Conservation (phyloP, 1,284 basidiomycete genomes). For the Porphyrellus sp. region DNA sequence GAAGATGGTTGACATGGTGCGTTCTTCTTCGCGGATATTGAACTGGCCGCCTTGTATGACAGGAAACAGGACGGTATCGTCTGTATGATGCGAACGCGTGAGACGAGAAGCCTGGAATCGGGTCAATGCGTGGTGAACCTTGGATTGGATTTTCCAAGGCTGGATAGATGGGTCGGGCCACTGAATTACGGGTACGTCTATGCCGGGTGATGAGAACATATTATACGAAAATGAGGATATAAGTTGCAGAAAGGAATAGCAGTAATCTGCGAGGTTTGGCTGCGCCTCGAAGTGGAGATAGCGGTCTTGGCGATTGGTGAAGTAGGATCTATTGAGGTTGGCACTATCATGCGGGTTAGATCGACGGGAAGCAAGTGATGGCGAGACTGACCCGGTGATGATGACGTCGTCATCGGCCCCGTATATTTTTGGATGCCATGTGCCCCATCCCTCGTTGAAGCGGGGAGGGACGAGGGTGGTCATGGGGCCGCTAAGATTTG, state of each 20-base stretch:
- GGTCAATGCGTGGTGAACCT: conserved; percentile 46
- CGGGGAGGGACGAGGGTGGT: conserved; percentile 82
- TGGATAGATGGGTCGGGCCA: conserved; percentile 59
- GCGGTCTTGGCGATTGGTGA: conserved; percentile 92
- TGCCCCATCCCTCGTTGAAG: conserved; percentile 97
- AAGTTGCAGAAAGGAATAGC: conserved; percentile 72
- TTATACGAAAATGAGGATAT: conserved; percentile 76
- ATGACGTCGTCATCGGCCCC: conserved; percentile 90
- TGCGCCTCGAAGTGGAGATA: conserved; percentile 78
- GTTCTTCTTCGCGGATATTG: conserved; percentile 79
- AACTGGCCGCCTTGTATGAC: conserved; percentile 86
- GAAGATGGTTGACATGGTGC: conserved; percentile 58
- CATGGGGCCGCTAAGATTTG: conserved; percentile 74
- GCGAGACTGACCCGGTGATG: conserved; percentile 78
- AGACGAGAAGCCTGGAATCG: conserved; percentile 49
- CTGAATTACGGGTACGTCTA: conserved; percentile 43
- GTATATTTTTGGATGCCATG: conserved; percentile 98
- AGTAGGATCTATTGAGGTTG: conserved; percentile 94
- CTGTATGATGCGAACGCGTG: conserved; percentile 20
- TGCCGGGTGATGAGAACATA: conserved; percentile 24
- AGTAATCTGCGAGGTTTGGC: conserved; percentile 73
- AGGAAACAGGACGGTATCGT: conserved; percentile 69
- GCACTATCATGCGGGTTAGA: conserved; percentile 53
- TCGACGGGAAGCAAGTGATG: background rate
- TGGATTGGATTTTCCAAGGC: conserved; percentile 59